Conservation (phyloP, 441 rosid genomes). For the Flueggea neowawraea region DNA sequence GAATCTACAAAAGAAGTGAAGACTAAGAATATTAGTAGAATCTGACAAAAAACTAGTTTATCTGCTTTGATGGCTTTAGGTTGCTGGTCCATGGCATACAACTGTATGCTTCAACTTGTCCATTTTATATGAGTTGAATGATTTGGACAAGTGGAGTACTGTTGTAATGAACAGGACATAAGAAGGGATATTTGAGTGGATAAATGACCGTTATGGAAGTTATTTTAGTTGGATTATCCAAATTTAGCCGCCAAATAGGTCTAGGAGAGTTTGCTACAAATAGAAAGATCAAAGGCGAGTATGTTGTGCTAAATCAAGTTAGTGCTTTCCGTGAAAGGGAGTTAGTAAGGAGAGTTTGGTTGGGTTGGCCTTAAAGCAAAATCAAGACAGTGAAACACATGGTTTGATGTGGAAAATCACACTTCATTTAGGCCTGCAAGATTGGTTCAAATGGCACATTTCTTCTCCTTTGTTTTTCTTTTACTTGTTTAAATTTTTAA, state of each 20-base stretch:
- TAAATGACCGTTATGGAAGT: constrained; percentile 31
- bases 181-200: constrained; percentile 3
- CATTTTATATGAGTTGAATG: constrained; percentile 7
- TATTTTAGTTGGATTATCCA: constrained; percentile 22
- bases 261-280: background rate
- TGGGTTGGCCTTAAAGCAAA: constrained; percentile 66
- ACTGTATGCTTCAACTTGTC: constrained; percentile 3
- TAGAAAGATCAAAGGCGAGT: background rate
- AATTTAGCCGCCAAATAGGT: constrained; percentile 39
- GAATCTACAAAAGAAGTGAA: too few species aligned
- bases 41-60: constrained; percentile 13
- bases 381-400: constrained; percentile 31
- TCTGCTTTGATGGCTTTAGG: constrained; percentile 9
- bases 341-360: constrained; percentile 28
- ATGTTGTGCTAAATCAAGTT: constrained; percentile 8
- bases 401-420: constrained; percentile 22
- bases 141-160: constrained; percentile 14
- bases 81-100: constrained; percentile 23
- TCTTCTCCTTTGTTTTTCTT: background rate
- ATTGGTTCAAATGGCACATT: constrained; percentile 10
- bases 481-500: too few species aligned
- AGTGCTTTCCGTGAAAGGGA: constrained; percentile 68
- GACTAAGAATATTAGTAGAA: background rate
- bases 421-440: constrained; percentile 10
- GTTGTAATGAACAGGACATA: constrained; percentile 37